phyloP scores from a whole-genome alignment of 371 early-diverging fungal genomes.

The Mortierella sp. region DNA sequence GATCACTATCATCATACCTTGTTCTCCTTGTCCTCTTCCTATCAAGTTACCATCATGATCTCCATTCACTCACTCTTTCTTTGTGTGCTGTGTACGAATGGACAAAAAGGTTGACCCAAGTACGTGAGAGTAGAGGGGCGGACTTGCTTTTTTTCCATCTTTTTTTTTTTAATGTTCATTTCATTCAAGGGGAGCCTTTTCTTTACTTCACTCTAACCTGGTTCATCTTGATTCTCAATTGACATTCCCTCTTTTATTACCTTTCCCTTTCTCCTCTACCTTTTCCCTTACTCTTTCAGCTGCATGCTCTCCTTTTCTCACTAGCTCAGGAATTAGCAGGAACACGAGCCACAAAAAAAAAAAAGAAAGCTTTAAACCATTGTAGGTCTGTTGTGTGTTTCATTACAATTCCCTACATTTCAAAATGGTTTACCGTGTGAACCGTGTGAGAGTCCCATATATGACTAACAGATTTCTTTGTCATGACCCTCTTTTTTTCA shows the following conservation, averaged over 20 bases:
- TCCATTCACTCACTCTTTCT: background rate
- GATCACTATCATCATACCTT: background rate
- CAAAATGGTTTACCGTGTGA: background rate
- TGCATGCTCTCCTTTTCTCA: background rate
- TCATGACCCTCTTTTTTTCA: background rate
- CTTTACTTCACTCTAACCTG: background rate
- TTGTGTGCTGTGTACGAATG: background rate
- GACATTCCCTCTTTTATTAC: constrained; percentile 3
- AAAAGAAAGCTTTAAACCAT: background rate
- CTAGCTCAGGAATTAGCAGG: background rate
- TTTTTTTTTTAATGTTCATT: background rate
- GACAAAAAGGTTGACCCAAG: background rate
- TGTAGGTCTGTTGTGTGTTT: constrained; percentile 1
- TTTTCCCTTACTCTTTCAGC: background rate
- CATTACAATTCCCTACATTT: background rate
- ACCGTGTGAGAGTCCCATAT: background rate
- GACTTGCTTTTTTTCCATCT: background rate
- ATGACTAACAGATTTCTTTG: background rate
- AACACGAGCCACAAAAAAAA: constrained; percentile 6
- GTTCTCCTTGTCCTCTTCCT: background rate
- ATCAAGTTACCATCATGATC: background rate
- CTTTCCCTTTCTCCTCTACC: constrained; percentile 11
- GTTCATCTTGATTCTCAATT: no score
- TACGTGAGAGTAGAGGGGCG: background rate
- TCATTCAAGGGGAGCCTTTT: background rate